phyloP scores from a whole-genome alignment of 192 early-diverging fungal species.

The Fimicolochytrium jonesii region DNA sequence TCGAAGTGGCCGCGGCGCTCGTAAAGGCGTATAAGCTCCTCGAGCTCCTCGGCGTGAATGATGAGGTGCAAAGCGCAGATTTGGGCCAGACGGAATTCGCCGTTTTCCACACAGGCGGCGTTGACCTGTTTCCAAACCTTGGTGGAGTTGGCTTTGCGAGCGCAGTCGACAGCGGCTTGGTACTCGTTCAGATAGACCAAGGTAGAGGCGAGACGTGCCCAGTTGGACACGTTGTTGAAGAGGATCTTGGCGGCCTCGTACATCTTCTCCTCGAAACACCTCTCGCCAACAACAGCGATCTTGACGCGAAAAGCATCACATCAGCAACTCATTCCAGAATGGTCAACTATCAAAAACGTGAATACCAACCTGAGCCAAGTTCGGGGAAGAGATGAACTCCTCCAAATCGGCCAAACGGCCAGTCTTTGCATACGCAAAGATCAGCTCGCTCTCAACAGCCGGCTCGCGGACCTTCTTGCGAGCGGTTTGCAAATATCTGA shows the following conservation, averaged over 20 bases:
- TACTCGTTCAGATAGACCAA: conserved; percentile 93
- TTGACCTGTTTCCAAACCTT: conserved; percentile 99
- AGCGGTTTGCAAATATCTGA: conserved; percentile 94
- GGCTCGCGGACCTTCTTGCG: conserved; percentile 93
- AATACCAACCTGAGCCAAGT: conserved; percentile 80
- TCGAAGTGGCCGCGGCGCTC: conserved; percentile 86
- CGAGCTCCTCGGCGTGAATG: conserved; percentile 96
- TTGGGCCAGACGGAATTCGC: conserved; percentile 95
- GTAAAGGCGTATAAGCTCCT: conserved; percentile 80
- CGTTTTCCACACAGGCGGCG: conserved; percentile 88
- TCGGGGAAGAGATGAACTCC: conserved; percentile 87
- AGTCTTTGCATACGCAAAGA: conserved; percentile 96
- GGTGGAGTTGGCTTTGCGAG: conserved; percentile 96
- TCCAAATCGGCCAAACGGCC: conserved; percentile 86
- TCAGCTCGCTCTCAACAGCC: conserved; percentile 88
- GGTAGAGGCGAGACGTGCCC: conserved; percentile 93
- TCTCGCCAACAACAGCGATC: conserved; percentile 84
- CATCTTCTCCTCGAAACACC: conserved; percentile 88
- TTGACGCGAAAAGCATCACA: neutral
- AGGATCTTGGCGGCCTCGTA: conserved; percentile 92
- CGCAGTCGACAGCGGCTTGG: conserved; percentile 95
- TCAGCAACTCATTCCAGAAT: neutral
- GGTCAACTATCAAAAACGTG: neutral
- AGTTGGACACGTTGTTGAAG: conserved; percentile 96
- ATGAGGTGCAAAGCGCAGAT: conserved; percentile 96